These are phyloP conservation scores for Gillenia trifoliata DNA, from an alignment of 306 rosid genomes.

Conservation along the genomic window DNA sequence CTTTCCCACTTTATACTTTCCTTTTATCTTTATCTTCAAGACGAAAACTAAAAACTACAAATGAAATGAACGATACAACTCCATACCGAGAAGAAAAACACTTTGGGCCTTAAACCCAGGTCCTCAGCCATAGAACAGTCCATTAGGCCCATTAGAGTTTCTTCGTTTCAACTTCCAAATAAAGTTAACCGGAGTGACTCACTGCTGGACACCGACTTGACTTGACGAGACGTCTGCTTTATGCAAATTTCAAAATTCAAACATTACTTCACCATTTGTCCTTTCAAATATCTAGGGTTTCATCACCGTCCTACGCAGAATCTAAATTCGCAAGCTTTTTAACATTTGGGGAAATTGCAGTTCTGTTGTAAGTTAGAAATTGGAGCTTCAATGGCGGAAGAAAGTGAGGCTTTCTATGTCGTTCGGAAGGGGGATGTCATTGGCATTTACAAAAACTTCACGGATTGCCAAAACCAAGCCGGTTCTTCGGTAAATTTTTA, in stretches of 20 bases:
- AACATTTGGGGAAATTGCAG: constrained; percentile 12
- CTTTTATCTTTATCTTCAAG: too few relatives aligned
- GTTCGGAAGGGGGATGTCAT: constrained; percentile 68
- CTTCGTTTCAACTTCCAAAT: too few relatives aligned
- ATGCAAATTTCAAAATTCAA: neutral
- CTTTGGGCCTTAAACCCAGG: neutral
- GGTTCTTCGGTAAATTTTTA: constrained; percentile 44
- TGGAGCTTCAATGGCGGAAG: constrained; percentile 56
- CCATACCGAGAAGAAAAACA: too few relatives aligned
- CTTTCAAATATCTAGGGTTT: neutral
- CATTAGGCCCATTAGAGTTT: too few relatives aligned
- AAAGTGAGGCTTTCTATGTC: constrained; percentile 65
- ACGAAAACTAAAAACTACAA: neutral
- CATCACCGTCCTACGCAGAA: neutral
- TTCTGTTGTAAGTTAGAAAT: neutral
- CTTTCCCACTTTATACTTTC: too few relatives aligned
- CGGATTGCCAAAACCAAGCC: constrained; percentile 47
- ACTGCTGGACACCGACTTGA: neutral
- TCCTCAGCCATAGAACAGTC: too few relatives aligned
- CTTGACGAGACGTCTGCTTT: neutral
- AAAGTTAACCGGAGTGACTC: too few relatives aligned
- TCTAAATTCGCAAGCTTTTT: neutral
- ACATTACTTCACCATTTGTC: neutral
- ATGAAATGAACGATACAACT: neutral
- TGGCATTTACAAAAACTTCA: constrained; percentile 63